Base-by-base conservation (phyloP, 2,329 filamentous ascomycete genomes). In the Raffaelea arxii region DNA sequence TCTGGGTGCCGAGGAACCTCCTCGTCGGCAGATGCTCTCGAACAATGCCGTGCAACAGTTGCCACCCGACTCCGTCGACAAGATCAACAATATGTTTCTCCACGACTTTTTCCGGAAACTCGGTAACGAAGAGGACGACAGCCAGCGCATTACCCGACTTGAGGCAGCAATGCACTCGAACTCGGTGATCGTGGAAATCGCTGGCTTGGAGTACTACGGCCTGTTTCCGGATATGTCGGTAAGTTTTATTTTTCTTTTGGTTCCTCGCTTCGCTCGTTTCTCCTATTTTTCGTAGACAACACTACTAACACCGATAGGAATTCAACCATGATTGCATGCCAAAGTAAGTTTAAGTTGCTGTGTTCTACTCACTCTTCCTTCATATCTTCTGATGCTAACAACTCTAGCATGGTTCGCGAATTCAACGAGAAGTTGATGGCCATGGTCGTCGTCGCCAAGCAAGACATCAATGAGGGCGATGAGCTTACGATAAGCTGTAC, bases 401-500 rank as follows among this genome's bases (percentile, higher is more conserved):
- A 16, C 21, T 4, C 7, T 23, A 61, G 58, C 43, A 51, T 56
- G 2, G 47, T 57, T 18, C 55, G 51, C 10, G 47, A 51, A 6
- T 53, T 59, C 41, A 50, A 52, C 4, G 48, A 52, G 10, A 44
- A 48, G 3, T 51, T 53, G 3, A 49, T 62, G 42, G 48, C 50
- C 35, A 57, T 56, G 49, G 48, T 43, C 1, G 47, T 55, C 24
- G 49, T 43, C 9, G 56, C 59, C 11, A 51, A 52, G 9, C 55
- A 51, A 16, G 55, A 58, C 46, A 61, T 62, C 22, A 22, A 51
- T 6, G 38, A 49, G 0, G 54, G 55, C 32, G 58, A 62, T n/a
- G 58, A 60, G 46, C 52, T 60, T n/a, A 59, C 58, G 11, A 51
- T 61, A n/a, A 59, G 53, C 49, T 60, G 59, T 60, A 49, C 18